Base-by-base conservation (phyloP, 495 filamentous ascomycete species). In the Aspergillus biplanus region DNA sequence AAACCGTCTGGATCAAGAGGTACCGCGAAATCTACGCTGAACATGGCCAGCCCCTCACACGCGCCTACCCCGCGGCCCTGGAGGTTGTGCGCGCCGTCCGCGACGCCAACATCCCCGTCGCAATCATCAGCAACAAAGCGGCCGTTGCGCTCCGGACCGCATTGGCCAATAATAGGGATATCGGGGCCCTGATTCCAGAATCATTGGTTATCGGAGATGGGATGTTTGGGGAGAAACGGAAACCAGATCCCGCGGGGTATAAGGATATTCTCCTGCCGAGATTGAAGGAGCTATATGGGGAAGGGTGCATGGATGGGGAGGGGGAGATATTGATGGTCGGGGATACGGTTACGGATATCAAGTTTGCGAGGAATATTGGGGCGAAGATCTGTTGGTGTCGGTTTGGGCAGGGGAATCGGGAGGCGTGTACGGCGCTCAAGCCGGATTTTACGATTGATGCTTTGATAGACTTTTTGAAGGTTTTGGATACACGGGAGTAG, bases 41-140 rank as follows among this genome's bases (percentile, higher is more conserved):
- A 4, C 65, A 73, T 34, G 68, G 72, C 15, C 72, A 75, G 48
- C 15, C 33, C 9, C 72, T 69, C 9, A 59, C 66, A 33, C 61
- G 58, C 13, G 59, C 72, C 15, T 75, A 69, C 21, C 64, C 68
- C 0, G 70, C 64, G 21, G 70, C 72, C 4, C 46, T 64, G 15
- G 31, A 60, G 1, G 63, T 75, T 7, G 37, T 75, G 27, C 44
- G 44, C 4, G 13, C 56, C 16, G 49, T 74, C 3, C 18, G 7
- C 21, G 32, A 61, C 15, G 48, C n/a, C 18, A 52, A 60, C 3
- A 57, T 71, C 12, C 65, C 67, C 16, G 56, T 70, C 46, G 67
- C 70, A 0, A 71, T 75, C 13, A 64, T 75, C 16, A 73, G 63
- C 39, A 75, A 75, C 33, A 75, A 75, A 50, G 68, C 59, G 21